Evolutionary conservation across 306 rosid species (phyloP), one percentile per base, ranked within the genome.

Genomic region (Myrica gale): DNA sequence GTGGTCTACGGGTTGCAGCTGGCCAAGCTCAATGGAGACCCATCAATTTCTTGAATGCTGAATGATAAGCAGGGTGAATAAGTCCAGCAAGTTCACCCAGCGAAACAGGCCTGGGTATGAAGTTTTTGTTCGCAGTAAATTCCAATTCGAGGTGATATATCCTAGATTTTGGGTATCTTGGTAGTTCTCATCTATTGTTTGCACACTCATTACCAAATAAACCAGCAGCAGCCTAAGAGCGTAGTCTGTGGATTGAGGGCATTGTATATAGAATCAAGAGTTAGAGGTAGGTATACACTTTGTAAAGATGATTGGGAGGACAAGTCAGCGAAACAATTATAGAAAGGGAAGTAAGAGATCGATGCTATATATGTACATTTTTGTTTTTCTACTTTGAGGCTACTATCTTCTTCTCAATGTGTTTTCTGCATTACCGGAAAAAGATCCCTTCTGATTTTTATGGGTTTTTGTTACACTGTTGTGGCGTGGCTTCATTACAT

Each of bases 1-100:
- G 72, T 96, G 99, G 98, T 92, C 99, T 47, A 85, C 89, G 9
- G 99, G 99, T 78, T 96, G 99, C 89, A 96, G 98, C 88, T 92
- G 96, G 93, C 91, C 93, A 23, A 85, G 86, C 83, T 63, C 89
- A 81, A 76, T 67, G 72, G 92, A 88, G 72, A 88, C 82, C 69
- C 78, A 71, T n/a, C 78, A 74, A 9, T 62, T 84, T 68, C 89
- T 76, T 9, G 90, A 89, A 83, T 87, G 96, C 84, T 92, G 79
- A 90, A 72, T 39, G 72, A 74, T 76, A 13, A 42, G 76, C 13
- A 16, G 81, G 66, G 71, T 58, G 74, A 50, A 69, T 12, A 66
- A 74, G 61, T 37, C 44, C 32, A 12, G 42, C 50, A 69, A 51
- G 69, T 55, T 83, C 53, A 69, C 80, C 72, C 81, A 10, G 81